A percentile compares a stretch with the other conserved stretches of the same genome.
Evolutionary conservation across 345 rosid species (phyloP).

Genomic region (Eucalyptus marginata): DNA sequence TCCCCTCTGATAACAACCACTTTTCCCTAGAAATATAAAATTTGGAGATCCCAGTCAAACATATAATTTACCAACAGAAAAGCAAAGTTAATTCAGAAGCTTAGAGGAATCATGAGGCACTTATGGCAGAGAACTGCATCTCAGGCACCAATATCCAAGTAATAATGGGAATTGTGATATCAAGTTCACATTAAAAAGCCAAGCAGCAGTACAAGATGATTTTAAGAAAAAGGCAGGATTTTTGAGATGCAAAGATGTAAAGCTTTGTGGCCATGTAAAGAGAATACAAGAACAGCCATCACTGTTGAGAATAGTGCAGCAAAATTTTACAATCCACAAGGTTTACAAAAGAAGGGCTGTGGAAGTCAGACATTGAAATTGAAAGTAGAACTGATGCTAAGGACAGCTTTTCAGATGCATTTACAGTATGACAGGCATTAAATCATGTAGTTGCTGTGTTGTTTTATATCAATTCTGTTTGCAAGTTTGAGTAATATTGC

Average conservation of each 20-base stretch:
- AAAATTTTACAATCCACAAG: not conserved
- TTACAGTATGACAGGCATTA: not conserved
- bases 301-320: not conserved
- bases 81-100: not conserved
- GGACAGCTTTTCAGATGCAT: not conserved
- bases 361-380: not conserved
- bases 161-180: not conserved
- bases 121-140: not conserved
- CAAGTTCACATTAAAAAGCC: not conserved
- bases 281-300: not conserved
- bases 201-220: not conserved
- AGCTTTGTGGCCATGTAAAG: not conserved
- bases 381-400: not conserved
- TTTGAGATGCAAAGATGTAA: not conserved
- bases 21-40: slow-evolving; percentile 53
- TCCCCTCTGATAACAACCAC: slow-evolving; percentile 92
- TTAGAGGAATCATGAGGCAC: not conserved
- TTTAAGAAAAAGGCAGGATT: not conserved
- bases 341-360: not conserved
- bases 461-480: not conserved
- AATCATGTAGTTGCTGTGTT: not conserved
- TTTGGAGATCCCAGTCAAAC: not conserved
- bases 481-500: not conserved
- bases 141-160: not conserved
- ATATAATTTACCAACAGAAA: not conserved